Base-by-base conservation (phyloP, 2,329 filamentous ascomycete genomes). In the Fusarium luffae region DNA sequence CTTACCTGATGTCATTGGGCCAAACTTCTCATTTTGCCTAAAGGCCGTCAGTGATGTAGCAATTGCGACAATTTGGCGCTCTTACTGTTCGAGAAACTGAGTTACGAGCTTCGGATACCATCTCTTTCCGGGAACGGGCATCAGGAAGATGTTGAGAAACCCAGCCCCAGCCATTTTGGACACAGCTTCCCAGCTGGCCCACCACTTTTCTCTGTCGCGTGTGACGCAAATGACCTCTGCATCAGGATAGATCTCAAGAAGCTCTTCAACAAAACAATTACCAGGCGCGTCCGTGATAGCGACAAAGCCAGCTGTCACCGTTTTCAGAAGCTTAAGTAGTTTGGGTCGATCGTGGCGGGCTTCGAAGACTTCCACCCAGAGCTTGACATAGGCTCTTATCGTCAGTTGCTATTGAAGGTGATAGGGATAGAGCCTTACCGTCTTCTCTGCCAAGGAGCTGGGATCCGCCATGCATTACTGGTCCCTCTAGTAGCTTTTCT, bases 361-460 rank as follows among this genome's bases (percentile, higher is more conserved):
- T 18, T 6, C 41, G 9, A 43, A 43, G 6, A 43, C 8, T 3
- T 43, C 21, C 10, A 9, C 7, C 41, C 14, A 43, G 0, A 43
- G 21, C 41, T 25, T 43, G 9, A 43, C 41, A 4, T 43, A 43
- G 41, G 9, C 41, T 43, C 4, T 18, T 14, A 4, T 23, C 14
- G 41, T 43, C 41, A 43, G 41, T 7, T 12, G 14, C 0, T 1
- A 43, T 43, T 11, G 5, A 16, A 11, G 13, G 21, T 10, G 13
- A 16, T 4, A 12, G 1, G 14, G 0, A 3, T 0, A 11, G 19
- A 21, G 3, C 4, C 21, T 7, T 23, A 25, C 41, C 21, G 21
- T 43, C 41, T 23, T 43, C 41, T 18, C 41, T 43, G 3, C 41
- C 41, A 2, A 43, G 21, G 1, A 43, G 41, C 5, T 43, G 41